phyloP scores from a whole-genome alignment of 2,329 filamentous ascomycete genomes.

The Colletotrichum sp. region DNA sequence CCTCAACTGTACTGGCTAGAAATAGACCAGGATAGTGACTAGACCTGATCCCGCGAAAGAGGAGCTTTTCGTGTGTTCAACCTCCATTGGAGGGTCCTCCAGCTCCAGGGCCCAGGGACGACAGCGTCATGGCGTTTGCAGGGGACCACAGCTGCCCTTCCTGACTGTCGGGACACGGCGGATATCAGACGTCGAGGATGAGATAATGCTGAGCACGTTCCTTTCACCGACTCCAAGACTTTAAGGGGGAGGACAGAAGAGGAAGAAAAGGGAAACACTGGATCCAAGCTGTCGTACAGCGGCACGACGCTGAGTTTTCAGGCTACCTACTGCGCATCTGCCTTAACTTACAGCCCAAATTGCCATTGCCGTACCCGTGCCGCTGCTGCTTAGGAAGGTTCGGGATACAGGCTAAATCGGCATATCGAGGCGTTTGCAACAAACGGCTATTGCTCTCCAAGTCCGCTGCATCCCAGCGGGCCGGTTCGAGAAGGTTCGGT shows the following conservation, averaged over 20 bases:
- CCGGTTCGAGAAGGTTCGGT: conserved; percentile 52
- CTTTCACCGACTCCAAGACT: neutral
- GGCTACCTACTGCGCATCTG: neutral
- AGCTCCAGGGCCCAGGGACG: neutral
- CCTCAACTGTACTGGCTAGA: neutral
- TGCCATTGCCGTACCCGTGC: neutral
- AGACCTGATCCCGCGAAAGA: neutral
- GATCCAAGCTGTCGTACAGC: neutral
- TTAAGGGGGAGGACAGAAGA: neutral
- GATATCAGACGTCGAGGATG: neutral
- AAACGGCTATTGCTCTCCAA: conserved; percentile 26
- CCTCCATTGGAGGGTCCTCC: conserved; percentile 5
- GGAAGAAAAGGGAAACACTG: neutral
- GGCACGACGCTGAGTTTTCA: neutral
- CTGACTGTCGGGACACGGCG: neutral
- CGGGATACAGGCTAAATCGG: conserved; percentile 3
- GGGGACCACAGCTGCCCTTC: neutral
- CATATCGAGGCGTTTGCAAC: conserved; percentile 39
- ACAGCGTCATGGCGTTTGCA: conserved; percentile 2
- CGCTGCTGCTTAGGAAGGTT: neutral
- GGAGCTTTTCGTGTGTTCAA: neutral
- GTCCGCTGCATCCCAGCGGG: conserved; percentile 18
- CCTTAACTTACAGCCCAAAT: neutral
- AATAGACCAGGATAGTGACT: neutral
- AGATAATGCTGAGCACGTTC: neutral